Evolutionary conservation across 805 yeast species (phyloP).

Genomic region (Candida odintsovae): DNA sequence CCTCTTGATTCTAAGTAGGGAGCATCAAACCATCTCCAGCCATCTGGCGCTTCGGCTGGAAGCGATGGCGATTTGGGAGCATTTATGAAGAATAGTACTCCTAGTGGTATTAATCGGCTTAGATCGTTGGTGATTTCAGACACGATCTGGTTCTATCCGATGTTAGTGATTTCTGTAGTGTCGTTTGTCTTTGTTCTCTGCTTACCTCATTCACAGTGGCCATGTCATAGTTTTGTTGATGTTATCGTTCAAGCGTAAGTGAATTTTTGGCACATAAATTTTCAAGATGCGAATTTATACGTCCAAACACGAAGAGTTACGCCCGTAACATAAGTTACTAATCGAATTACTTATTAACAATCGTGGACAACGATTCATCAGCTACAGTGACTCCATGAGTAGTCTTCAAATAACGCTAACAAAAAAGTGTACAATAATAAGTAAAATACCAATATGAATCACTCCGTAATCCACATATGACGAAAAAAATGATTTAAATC

Average conservation of each 20-base stretch:
- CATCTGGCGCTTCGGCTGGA: conserved; percentile 34
- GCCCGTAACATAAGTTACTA: too few relatives aligned
- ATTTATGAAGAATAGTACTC: conserved; percentile 39
- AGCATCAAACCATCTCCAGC: conserved; percentile 55
- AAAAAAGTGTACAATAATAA: background rate
- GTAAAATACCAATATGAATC: background rate
- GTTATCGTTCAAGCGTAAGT: too few relatives aligned
- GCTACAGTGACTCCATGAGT: background rate
- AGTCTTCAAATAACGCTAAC: background rate
- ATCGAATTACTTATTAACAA: too few relatives aligned
- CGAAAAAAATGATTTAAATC: background rate
- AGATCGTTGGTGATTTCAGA: conserved; percentile 15
- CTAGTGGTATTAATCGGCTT: conserved; percentile 36
- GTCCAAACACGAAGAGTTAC: too few relatives aligned
- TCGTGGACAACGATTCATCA: too few relatives aligned
- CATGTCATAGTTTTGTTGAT: background rate
- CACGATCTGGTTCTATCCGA: background rate
- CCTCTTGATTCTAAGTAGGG: conserved; percentile 25
- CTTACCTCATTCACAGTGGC: background rate
- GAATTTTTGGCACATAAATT: background rate
- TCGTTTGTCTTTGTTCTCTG: background rate
- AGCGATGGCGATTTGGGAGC: conserved; percentile 36
- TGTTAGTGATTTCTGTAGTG: background rate
- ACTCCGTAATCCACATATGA: background rate
- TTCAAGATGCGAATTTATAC: background rate